Percentiles rank a stretch among this genome's conserved stretches.
Conservation (phyloP, 2,329 filamentous ascomycete genomes). For the Ceratocystis variospora region DNA sequence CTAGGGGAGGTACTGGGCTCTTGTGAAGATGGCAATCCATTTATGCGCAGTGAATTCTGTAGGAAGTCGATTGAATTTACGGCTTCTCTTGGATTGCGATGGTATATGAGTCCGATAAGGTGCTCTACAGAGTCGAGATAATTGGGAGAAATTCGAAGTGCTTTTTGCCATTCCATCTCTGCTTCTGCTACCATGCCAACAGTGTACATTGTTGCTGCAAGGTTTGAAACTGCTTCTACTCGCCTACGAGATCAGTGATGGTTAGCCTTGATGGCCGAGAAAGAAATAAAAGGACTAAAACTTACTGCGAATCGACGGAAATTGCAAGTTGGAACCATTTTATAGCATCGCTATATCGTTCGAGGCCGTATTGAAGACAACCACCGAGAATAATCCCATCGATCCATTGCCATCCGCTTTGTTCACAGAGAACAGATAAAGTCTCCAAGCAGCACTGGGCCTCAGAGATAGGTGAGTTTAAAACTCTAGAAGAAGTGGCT, state of each 20-base stretch:
- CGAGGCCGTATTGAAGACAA: constrained; percentile 80
- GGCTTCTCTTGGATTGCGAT: constrained; percentile 68
- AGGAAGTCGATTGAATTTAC: constrained; percentile 77
- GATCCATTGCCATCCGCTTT: constrained; percentile 75
- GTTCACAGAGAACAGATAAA: constrained; percentile 59
- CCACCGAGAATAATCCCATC: constrained; percentile 87
- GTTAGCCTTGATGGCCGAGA: constrained; percentile 18
- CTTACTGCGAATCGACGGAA: constrained; percentile 42
- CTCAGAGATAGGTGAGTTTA: neutral
- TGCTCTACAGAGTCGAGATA: constrained; percentile 95
- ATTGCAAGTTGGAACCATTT: constrained; percentile 58
- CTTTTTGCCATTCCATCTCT: constrained; percentile 69
- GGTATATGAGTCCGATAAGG: constrained; percentile 76
- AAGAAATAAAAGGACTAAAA: constrained; percentile 13
- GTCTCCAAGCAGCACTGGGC: constrained; percentile 58
- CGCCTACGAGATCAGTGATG: constrained; percentile 39
- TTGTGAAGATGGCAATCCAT: constrained; percentile 7
- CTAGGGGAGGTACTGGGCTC: constrained; percentile 19
- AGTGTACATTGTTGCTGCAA: constrained; percentile 77
- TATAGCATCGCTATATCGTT: constrained; percentile 64
- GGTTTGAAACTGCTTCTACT: constrained; percentile 85
- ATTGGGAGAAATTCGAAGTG: constrained; percentile 68
- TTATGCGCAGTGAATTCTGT: constrained; percentile 49
- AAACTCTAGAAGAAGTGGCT: neutral
- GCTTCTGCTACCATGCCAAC: constrained; percentile 72